phyloP scores from a whole-genome alignment of 2,329 filamentous ascomycete species.

The Epichloe coenophiala region DNA sequence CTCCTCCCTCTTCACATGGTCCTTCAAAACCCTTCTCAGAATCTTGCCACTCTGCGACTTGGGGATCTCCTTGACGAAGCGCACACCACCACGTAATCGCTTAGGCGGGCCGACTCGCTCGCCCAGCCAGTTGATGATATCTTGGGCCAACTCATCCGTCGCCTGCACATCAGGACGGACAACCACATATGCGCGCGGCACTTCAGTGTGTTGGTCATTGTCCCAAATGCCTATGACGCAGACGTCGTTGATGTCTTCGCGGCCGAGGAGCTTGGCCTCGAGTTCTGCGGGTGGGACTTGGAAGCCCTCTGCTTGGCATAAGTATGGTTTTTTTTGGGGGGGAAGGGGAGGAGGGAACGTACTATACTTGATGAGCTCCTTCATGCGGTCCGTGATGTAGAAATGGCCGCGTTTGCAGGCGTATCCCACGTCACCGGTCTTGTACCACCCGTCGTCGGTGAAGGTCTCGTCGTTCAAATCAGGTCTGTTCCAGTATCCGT shows the following conservation, averaged over 20 bases:
- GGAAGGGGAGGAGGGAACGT: conserved; percentile 10
- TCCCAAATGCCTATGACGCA: conserved; percentile 51
- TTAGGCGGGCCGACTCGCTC: conserved; percentile 53
- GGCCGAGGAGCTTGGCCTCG: conserved; percentile 32
- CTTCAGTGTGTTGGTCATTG: conserved; percentile 48
- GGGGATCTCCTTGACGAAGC: conserved; percentile 53
- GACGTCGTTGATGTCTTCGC: conserved; percentile 38
- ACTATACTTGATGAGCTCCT: conserved; percentile 48
- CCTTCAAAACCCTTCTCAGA: conserved; percentile 35
- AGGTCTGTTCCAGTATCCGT: conserved; percentile 61
- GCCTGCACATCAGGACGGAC: conserved; percentile 21
- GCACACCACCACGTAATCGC: conserved; percentile 55
- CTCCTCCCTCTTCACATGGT: conserved; percentile 23
- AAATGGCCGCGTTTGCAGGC: conserved; percentile 68
- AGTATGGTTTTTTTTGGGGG: conserved; percentile 11
- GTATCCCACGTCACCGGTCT: conserved; percentile 76
- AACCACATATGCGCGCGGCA: conserved; percentile 40
- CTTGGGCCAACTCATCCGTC: conserved; percentile 19
- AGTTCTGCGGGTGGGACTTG: conserved; percentile 59
- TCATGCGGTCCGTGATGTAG: conserved; percentile 78
- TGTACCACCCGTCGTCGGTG: conserved; percentile 71
- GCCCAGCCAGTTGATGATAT: conserved; percentile 28
- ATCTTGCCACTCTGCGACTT: conserved; percentile 50
- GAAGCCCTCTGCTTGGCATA: conserved; percentile 41
- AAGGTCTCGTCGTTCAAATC: conserved; percentile 58